phyloP scores from a whole-genome alignment of 257 asterid genomes.

The Ballota nigra region DNA sequence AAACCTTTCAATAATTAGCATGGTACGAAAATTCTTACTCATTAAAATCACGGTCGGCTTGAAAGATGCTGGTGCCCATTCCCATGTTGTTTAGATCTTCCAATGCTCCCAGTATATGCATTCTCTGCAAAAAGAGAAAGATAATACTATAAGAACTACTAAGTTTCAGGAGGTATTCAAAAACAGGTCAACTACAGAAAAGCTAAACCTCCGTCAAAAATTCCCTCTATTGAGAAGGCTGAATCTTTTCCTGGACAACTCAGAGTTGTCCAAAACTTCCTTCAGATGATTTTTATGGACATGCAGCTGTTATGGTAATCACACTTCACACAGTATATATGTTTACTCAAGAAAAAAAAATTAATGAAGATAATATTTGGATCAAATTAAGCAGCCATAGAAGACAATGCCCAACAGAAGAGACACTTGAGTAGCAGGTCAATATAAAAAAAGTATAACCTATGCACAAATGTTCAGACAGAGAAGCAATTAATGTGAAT shows the following conservation, averaged over 20 bases:
- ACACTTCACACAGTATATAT: not conserved
- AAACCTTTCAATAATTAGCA: not conserved
- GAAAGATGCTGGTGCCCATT: slow-evolving; percentile 45
- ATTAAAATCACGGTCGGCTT: slow-evolving; percentile 66
- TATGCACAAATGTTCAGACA: not conserved
- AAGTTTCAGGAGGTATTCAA: not conserved
- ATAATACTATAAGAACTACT: slow-evolving; percentile 1
- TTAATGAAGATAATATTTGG: slow-evolving; percentile 3
- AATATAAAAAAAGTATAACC: not conserved
- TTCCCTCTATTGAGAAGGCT: not conserved
- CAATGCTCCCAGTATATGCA: slow-evolving; percentile 68
- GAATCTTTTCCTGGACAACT: not conserved
- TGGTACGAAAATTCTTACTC: slow-evolving; percentile 57
- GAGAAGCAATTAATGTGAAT: not conserved
- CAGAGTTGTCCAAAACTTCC: slow-evolving; percentile 1
- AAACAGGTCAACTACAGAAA: slow-evolving; percentile 3
- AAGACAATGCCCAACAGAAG: slow-evolving; percentile 3
- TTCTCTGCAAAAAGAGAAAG: slow-evolving; percentile 53
- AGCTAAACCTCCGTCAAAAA: not conserved
- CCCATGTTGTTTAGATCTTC: slow-evolving; percentile 75
- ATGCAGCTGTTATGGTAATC: not conserved
- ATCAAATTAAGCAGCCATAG: slow-evolving; percentile 5
- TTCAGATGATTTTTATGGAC: slow-evolving; percentile 16
- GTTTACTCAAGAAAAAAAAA: not conserved
- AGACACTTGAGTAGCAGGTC: not conserved